Evolutionary conservation across 78 protist species (phyloP).

Genomic region (Abeoforma whisleri): DNA sequence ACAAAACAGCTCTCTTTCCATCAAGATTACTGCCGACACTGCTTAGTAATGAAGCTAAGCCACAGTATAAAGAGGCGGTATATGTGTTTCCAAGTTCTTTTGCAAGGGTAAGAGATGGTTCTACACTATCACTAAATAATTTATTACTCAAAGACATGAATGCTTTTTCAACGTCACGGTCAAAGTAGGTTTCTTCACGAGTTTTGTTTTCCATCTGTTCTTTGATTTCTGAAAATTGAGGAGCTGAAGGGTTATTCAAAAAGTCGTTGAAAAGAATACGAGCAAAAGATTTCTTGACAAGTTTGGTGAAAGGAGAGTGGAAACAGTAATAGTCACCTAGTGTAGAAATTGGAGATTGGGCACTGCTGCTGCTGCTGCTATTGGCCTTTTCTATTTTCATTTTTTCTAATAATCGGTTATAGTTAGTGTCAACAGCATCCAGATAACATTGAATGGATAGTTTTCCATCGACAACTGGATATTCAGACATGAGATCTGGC

Average conservation of each 20-base stretch:
- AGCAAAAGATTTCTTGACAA: conserved; percentile 80
- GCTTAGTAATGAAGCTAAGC: conserved; percentile 67
- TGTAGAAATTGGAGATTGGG: conserved; percentile 26
- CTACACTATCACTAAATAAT: conserved; percentile 52
- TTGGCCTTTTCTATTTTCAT: neutral
- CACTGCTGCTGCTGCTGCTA: neutral
- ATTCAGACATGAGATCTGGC: conserved; percentile 77
- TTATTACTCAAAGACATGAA: conserved; percentile 38
- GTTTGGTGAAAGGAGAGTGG: conserved; percentile 91
- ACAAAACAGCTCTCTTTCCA: conserved; percentile 70
- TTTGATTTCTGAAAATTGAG: conserved; percentile 1
- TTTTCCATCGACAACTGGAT: conserved; percentile 82
- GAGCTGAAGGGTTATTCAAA: conserved; percentile 8
- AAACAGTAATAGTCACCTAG: conserved; percentile 62
- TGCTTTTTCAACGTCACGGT: conserved; percentile 61
- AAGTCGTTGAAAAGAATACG: conserved; percentile 70
- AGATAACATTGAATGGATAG: conserved; percentile 75
- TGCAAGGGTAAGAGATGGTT: conserved; percentile 57
- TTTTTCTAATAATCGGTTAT: conserved; percentile 50
- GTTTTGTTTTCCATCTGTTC: conserved; percentile 19
- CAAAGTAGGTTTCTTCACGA: conserved; percentile 52
- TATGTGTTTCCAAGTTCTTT: conserved; percentile 82
- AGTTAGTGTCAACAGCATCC: conserved; percentile 74
- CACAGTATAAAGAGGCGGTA: conserved; percentile 77
- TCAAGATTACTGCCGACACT: conserved; percentile 14